Evolutionary conservation across 2,329 filamentous ascomycete genomes (phyloP).

Genomic region (Penicillium polonicum): DNA sequence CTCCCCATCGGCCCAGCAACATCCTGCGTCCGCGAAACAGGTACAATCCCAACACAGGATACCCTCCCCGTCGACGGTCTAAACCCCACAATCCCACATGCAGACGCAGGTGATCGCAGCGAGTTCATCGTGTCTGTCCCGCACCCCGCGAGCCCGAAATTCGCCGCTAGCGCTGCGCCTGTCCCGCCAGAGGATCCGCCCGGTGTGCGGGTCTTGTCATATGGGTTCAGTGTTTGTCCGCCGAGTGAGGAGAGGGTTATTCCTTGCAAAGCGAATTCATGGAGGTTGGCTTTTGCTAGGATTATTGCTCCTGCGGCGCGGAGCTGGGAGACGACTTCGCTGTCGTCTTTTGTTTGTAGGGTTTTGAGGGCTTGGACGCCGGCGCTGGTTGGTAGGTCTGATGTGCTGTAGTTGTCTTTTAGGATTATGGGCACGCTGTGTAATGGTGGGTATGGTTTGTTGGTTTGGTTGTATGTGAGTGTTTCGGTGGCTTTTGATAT

Average conservation of each 20-base stretch:
- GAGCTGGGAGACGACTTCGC: conserved; percentile 52
- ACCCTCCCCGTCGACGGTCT: conserved; percentile 58
- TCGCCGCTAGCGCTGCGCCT: conserved; percentile 59
- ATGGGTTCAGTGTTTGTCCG: conserved; percentile 66
- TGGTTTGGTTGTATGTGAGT: neutral
- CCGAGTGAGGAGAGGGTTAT: conserved; percentile 62
- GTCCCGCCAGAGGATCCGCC: conserved; percentile 65
- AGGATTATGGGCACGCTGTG: conserved; percentile 63
- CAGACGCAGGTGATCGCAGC: conserved; percentile 60
- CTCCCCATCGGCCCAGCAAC: conserved; percentile 56
- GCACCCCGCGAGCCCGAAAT: conserved; percentile 58
- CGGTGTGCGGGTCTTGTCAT: conserved; percentile 63
- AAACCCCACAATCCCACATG: conserved; percentile 60
- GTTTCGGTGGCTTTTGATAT: conserved; percentile 48
- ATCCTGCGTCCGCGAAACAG: conserved; percentile 59
- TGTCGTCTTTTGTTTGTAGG: conserved; percentile 46
- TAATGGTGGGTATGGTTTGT: conserved; percentile 32
- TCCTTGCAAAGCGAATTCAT: conserved; percentile 65
- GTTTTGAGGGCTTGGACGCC: conserved; percentile 52
- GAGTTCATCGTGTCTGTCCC: conserved; percentile 65
- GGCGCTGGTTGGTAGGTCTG: conserved; percentile 58
- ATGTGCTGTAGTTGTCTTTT: conserved; percentile 64
- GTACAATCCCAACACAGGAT: conserved; percentile 53
- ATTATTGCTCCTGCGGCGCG: conserved; percentile 56
- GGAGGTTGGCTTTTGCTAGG: conserved; percentile 61